Percentiles rank a stretch among this genome's conserved stretches.
Conservation (phyloP, 192 early-diverging fungal genomes). For the Ambispora gerdemannii region DNA sequence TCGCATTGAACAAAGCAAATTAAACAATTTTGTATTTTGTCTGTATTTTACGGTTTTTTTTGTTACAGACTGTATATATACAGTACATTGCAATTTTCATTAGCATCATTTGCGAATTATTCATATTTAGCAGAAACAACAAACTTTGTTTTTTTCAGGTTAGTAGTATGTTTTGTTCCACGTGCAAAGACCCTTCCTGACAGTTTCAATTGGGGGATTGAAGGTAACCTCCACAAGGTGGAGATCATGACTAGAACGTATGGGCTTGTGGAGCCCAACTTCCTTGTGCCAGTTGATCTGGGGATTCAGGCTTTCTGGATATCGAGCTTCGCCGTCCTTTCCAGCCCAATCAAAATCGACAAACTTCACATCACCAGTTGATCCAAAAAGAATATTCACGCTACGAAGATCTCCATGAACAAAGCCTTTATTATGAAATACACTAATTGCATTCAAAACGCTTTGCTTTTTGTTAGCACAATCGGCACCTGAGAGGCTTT, state of each 20-base stretch:
- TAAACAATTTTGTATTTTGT: no score
- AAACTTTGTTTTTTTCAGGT: no score
- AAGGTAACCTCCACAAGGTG: neutral
- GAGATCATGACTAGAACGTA: neutral
- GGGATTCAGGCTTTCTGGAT: slow-evolving; percentile 16
- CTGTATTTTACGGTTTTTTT: no score
- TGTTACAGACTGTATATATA: no score
- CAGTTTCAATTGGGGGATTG: neutral
- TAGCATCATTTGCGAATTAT: no score
- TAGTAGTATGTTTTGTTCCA: slow-evolving; percentile 7
- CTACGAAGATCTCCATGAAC: slow-evolving; percentile 26
- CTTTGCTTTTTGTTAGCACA: neutral
- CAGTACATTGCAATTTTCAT: no score
- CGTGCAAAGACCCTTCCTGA: neutral
- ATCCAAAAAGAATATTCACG: slow-evolving; percentile 18
- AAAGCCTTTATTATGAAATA: slow-evolving; percentile 2
- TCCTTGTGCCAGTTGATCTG: slow-evolving; percentile 16
- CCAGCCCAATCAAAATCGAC: slow-evolving; percentile 30
- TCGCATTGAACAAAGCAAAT: no score
- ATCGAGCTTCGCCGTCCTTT: slow-evolving; percentile 15
- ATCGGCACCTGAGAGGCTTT: neutral
- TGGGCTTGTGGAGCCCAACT: slow-evolving; percentile 5
- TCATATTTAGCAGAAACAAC: no score
- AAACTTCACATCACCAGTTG: slow-evolving; percentile 24
- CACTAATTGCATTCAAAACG: slow-evolving; percentile 2